Conservation (phyloP, 148 eudicot genomes). For the Polygonum aviculare region DNA sequence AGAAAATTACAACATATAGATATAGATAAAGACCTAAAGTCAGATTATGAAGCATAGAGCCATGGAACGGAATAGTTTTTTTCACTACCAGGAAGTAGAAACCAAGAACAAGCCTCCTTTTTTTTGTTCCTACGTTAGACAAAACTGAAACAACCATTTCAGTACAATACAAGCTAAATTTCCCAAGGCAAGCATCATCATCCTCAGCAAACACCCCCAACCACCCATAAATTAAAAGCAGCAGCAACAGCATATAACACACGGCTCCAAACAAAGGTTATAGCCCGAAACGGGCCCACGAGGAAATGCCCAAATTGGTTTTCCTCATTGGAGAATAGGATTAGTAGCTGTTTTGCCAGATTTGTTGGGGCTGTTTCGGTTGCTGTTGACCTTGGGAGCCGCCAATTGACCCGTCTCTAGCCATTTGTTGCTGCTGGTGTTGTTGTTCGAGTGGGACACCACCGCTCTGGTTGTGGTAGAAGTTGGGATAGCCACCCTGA, state of each 20-base stretch:
- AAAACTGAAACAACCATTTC: conserved; percentile 10
- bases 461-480: conserved; percentile 66
- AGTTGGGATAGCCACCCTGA: conserved; percentile 56
- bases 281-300: not conserved
- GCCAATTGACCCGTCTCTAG: conserved; percentile 56
- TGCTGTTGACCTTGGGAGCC: conserved; percentile 59
- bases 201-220: not conserved
- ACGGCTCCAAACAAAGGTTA: not conserved
- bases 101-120: not conserved
- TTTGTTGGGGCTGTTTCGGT: conserved; percentile 68
- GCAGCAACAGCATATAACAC: not conserved
- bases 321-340: conserved; percentile 7
- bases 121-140: conserved; percentile 8
- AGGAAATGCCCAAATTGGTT: conserved; percentile 21
- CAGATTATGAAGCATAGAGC: conserved; percentile 3
- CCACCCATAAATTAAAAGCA: not conserved
- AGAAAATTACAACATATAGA: conserved; percentile 4
- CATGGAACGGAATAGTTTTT: not conserved
- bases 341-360: conserved; percentile 83
- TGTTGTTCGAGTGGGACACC: conserved; percentile 59
- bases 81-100: conserved; percentile 2
- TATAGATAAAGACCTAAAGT: conserved; percentile 3
- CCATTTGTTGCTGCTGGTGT: conserved; percentile 41
- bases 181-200: not conserved
- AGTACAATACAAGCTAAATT: conserved; percentile 2